A percentile compares a stretch with the other conserved stretches of the same genome.
phyloP scores from a whole-genome alignment of 192 early-diverging fungal species.

The Rhizoclosmatium globosum region DNA sequence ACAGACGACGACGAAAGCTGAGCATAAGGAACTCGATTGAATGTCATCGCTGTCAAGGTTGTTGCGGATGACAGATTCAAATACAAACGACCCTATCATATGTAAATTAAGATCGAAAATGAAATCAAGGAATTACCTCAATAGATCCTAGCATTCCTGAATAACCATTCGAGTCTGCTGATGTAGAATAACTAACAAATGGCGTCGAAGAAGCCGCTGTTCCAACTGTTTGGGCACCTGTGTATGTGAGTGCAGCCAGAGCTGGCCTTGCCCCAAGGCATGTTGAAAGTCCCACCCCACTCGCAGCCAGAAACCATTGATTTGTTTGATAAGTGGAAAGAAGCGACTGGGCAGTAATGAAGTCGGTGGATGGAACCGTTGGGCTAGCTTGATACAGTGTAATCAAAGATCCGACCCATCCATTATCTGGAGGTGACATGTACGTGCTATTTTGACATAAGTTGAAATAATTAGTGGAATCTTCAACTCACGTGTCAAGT shows the following conservation, averaged over 20 bases:
- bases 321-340: constrained; percentile 16
- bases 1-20: background rate
- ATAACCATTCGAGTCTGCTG: constrained; percentile 26
- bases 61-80: background rate
- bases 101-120: background rate
- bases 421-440: constrained; percentile 31
- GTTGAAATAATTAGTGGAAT: background rate
- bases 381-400: background rate
- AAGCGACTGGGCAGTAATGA: background rate
- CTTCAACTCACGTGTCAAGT: constrained; percentile 20
- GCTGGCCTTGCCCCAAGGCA: constrained; percentile 10
- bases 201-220: background rate
- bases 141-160: constrained; percentile 15
- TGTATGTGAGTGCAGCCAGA: background rate
- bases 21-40: constrained; percentile 19
- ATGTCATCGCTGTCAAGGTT: background rate
- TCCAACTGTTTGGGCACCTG: background rate
- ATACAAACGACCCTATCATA: constrained; percentile 6
- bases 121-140: background rate
- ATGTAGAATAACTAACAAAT: background rate
- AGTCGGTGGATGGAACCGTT: background rate
- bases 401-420: constrained; percentile 25
- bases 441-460: constrained; percentile 26
- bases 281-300: background rate
- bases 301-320: constrained; percentile 14